These are phyloP conservation scores for Paramyrothecium roridum DNA, from an alignment of 2,329 filamentous ascomycete species.

Conservation along the genomic window DNA sequence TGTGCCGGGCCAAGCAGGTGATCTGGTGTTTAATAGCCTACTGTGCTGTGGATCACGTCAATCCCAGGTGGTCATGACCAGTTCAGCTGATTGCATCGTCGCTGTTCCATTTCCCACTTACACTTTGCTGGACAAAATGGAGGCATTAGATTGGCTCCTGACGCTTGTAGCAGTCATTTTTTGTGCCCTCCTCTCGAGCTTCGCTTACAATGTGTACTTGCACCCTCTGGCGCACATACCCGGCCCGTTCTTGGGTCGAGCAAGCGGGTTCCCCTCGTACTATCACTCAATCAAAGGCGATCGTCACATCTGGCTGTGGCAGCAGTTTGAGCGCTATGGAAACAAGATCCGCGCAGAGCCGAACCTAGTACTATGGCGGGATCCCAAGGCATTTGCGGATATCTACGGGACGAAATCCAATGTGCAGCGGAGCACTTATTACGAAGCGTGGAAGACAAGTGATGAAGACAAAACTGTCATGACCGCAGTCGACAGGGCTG, in stretches of 20 bases:
- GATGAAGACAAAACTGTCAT: background rate
- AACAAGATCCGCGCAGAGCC: constrained; percentile 2
- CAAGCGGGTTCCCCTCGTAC: constrained; percentile 2
- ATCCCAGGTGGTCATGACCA: no score
- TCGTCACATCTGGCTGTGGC: constrained; percentile 5
- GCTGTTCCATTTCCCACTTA: no score
- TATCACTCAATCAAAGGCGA: constrained; percentile 1
- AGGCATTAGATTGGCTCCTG: no score
- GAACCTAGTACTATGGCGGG: constrained; percentile 4
- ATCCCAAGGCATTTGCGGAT: constrained; percentile 1
- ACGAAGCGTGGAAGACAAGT: background rate
- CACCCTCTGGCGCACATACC: constrained; percentile 4
- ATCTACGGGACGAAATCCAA: constrained; percentile 5
- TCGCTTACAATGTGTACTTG: constrained; percentile 4
- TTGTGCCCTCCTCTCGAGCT: background rate
- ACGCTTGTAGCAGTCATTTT: no score
- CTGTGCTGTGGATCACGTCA: no score
- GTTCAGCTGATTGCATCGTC: no score
- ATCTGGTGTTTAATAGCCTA: no score
- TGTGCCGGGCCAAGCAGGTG: no score
- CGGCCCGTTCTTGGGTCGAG: constrained; percentile 1
- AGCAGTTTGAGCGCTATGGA: constrained; percentile 5
- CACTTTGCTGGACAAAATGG: no score
- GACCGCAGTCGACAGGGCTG: background rate
- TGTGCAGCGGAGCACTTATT: constrained; percentile 5